A percentile compares a stretch with the other conserved stretches of the same genome.
Evolutionary conservation across 345 rosid genomes (phyloP).

Genomic region (Citrus trifoliata): DNA sequence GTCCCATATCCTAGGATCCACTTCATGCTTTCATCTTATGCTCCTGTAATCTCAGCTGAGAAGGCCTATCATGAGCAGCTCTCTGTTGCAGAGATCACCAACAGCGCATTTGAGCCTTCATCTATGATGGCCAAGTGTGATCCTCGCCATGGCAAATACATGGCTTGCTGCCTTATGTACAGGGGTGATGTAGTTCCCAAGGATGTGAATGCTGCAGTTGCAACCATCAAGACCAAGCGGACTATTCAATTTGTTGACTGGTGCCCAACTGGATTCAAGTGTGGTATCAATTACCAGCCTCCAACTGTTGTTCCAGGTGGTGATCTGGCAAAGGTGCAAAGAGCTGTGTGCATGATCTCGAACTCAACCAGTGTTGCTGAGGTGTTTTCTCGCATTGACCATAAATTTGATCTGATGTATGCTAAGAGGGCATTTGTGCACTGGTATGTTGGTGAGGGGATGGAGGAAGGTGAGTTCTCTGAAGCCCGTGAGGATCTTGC

Average conservation of each 20-base stretch:
- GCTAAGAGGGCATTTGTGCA: constrained; percentile 51
- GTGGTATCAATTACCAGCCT: constrained; percentile 50
- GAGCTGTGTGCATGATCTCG: constrained; percentile 50
- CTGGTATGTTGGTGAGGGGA: constrained; percentile 57
- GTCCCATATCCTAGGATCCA: constrained; percentile 52
- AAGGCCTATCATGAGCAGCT: constrained; percentile 46
- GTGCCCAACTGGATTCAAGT: constrained; percentile 51
- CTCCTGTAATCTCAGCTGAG: constrained; percentile 49
- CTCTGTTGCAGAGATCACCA: constrained; percentile 51
- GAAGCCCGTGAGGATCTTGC: constrained; percentile 56
- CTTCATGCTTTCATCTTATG: constrained; percentile 54
- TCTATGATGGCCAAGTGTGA: constrained; percentile 61
- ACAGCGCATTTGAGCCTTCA: constrained; percentile 56
- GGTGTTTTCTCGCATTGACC: constrained; percentile 47
- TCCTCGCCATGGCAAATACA: constrained; percentile 53
- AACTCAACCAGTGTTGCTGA: constrained; percentile 49
- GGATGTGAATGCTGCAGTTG: constrained; percentile 44
- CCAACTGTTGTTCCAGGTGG: constrained; percentile 56
- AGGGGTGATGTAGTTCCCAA: constrained; percentile 47
- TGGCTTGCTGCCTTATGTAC: constrained; percentile 50
- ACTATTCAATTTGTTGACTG: constrained; percentile 46
- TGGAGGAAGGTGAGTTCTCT: constrained; percentile 56
- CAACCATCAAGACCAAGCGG: constrained; percentile 45
- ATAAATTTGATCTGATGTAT: constrained; percentile 50
- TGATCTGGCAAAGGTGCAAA: constrained; percentile 45